A percentile compares a stretch with the other conserved stretches of the same genome.
Conservation (phyloP, 2,329 filamentous ascomycete genomes). For the Beauveria sp. region DNA sequence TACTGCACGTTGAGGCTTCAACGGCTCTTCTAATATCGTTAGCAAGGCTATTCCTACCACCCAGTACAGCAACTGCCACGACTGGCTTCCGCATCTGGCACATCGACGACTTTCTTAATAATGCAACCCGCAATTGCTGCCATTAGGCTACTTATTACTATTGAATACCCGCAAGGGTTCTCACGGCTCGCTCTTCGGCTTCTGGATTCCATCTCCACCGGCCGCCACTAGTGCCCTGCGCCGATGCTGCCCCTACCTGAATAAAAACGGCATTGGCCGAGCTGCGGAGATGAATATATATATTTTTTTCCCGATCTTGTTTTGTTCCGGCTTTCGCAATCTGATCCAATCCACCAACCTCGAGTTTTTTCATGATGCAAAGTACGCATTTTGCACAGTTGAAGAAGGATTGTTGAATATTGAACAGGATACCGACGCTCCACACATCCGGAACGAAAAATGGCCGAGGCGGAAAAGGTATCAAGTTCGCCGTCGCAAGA, state of each 20-base stretch:
- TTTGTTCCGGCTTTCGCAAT: not conserved
- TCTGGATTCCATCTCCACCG: not conserved
- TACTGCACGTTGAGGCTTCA: not conserved
- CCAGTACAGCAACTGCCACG: not conserved
- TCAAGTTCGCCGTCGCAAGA: not conserved
- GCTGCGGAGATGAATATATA: not conserved
- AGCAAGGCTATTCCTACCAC: not conserved
- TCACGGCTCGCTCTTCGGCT: constrained; percentile 7
- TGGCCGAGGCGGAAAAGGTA: not conserved
- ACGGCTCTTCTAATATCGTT: not conserved
- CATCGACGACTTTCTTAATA: not conserved
- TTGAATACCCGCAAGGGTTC: not conserved
- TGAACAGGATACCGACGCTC: not conserved
- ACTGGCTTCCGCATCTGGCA: not conserved
- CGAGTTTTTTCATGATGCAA: not conserved
- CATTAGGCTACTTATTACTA: not conserved
- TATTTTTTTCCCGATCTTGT: not conserved
- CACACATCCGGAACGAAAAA: not conserved
- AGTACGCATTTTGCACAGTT: not conserved
- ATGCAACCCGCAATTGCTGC: not conserved
- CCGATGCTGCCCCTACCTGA: not conserved
- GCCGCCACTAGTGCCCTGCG: not conserved
- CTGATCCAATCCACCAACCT: not conserved
- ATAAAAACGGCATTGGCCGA: not conserved
- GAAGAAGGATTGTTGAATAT: not conserved